Base-by-base conservation (phyloP, 257 asterid species). In the Linderniella brevidens region DNA sequence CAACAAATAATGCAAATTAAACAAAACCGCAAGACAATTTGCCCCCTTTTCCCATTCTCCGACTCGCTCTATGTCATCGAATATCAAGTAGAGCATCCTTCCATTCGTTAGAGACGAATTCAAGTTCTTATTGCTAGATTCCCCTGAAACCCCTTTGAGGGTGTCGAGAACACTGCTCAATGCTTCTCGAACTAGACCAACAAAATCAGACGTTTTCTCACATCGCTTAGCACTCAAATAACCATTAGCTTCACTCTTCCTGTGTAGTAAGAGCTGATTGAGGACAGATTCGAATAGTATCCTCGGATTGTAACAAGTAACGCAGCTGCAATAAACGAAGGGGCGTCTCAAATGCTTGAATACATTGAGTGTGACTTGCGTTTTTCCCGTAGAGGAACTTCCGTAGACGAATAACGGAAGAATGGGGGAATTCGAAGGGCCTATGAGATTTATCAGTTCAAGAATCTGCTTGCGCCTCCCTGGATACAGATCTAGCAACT, bases 131-230 rank as follows among this genome's bases (percentile, higher is more conserved):
- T 78, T 66, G 55, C 72, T 50, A 9, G 69, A 59, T 57, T 73
- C 74, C 18, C 56, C 79, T 54, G 10, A 13, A 58, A 59, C 57
- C 65, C 66, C 82, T 48, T 69, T 70, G 19, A 85, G 63, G 48
- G 56, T 59, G 52, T 63, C 85, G 15, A 77, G 36, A 52, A 75
- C 64, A 53, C 47, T 19, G 59, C 52, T 45, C 73, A 90, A 64
- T 59, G 93, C 88, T 52, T 85, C 92, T 16, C 74, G 79, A 42
- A 90, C 47, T 32, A 81, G 64, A 78, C 69, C 71, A 39, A 82
- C 85, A 66, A 90, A 85, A 62, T 90, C 96, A 38, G 96, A 78
- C 19, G 93, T 85, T 76, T 56, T 80, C 37, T 85, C 99, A 39
- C 96, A 85, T 5, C 82, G 76, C 64, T 77, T 90, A 39, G 74